Conservation (phyloP, 2,329 filamentous ascomycete species). For the Colletotrichum chrysophilum region DNA sequence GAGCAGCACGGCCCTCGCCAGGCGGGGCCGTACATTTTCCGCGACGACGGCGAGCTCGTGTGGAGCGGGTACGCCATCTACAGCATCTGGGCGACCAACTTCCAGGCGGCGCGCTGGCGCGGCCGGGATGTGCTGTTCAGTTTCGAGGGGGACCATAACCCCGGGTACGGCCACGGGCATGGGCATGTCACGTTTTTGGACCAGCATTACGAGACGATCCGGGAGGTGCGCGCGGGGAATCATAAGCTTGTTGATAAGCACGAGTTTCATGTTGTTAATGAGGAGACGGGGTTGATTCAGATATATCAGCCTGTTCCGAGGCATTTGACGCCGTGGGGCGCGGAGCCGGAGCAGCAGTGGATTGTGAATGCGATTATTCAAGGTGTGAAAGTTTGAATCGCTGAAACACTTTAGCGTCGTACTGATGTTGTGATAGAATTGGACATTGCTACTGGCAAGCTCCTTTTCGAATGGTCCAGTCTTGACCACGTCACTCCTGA, state of each 20-base stretch:
- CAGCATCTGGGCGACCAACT: constrained; percentile 58
- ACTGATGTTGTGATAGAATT: constrained; percentile 39
- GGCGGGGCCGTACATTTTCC: constrained; percentile 60
- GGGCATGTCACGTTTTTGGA: constrained; percentile 59
- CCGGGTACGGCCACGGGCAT: constrained; percentile 57
- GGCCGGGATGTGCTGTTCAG: constrained; percentile 57
- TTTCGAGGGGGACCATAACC: constrained; percentile 59
- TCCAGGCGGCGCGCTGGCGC: constrained; percentile 54
- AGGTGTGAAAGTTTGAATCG: constrained; percentile 35
- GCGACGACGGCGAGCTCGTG: constrained; percentile 57
- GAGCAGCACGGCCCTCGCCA: constrained; percentile 53
- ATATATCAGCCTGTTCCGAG: constrained; percentile 55
- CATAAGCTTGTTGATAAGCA: constrained; percentile 58
- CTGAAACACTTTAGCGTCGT: neutral
- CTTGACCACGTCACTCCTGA: constrained; percentile 30
- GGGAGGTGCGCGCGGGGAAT: constrained; percentile 55
- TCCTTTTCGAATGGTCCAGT: constrained; percentile 53
- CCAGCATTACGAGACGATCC: constrained; percentile 58
- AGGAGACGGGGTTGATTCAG: constrained; percentile 57
- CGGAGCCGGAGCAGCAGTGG: constrained; percentile 54
- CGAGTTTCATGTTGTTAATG: constrained; percentile 59
- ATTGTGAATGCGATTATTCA: constrained; percentile 61
- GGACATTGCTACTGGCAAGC: constrained; percentile 51
- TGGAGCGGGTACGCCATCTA: constrained; percentile 62
- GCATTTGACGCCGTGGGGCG: constrained; percentile 51